These are phyloP conservation scores for Neostapfia colusana DNA, from an alignment of 176 grass and related monocot species.

Conservation along the genomic window DNA sequence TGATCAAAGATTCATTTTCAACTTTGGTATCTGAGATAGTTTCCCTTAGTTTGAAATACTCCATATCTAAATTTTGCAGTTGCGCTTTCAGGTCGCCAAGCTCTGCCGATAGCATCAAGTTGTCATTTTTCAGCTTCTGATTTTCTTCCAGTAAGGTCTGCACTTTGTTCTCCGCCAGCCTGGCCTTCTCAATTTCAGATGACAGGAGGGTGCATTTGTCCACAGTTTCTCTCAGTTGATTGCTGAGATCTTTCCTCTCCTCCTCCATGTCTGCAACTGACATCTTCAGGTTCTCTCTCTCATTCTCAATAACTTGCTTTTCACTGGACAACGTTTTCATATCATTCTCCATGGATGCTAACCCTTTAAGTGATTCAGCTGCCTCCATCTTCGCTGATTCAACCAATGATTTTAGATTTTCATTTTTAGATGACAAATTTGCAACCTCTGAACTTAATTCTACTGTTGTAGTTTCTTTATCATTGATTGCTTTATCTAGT, in stretches of 20 bases:
- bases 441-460: slow-evolving; percentile 44
- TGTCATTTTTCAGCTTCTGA: slow-evolving; percentile 56
- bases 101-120: slow-evolving; percentile 41
- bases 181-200: slow-evolving; percentile 45
- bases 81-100: slow-evolving; percentile 44
- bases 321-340: slow-evolving; percentile 40
- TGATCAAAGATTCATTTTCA: slow-evolving; percentile 52
- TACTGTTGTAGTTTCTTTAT: slow-evolving; percentile 57
- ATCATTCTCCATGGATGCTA: slow-evolving; percentile 48
- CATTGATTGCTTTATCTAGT: slow-evolving; percentile 52
- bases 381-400: slow-evolving; percentile 43
- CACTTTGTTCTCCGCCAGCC: slow-evolving; percentile 39
- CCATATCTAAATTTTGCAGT: slow-evolving; percentile 46
- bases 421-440: slow-evolving; percentile 54
- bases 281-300: slow-evolving; percentile 46
- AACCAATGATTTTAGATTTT: slow-evolving; percentile 53
- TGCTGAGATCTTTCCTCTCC: slow-evolving; percentile 27
- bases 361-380: slow-evolving; percentile 42
- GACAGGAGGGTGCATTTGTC: slow-evolving; percentile 41
- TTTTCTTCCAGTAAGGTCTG: slow-evolving; percentile 49
- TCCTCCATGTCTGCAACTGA: slow-evolving; percentile 43
- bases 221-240: slow-evolving; percentile 43
- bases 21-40: slow-evolving; percentile 34
- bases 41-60: slow-evolving; percentile 25
- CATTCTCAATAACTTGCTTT: slow-evolving; percentile 49